Conservation (phyloP, 176 grass and related monocot genomes). For the Carex scoparia region DNA sequence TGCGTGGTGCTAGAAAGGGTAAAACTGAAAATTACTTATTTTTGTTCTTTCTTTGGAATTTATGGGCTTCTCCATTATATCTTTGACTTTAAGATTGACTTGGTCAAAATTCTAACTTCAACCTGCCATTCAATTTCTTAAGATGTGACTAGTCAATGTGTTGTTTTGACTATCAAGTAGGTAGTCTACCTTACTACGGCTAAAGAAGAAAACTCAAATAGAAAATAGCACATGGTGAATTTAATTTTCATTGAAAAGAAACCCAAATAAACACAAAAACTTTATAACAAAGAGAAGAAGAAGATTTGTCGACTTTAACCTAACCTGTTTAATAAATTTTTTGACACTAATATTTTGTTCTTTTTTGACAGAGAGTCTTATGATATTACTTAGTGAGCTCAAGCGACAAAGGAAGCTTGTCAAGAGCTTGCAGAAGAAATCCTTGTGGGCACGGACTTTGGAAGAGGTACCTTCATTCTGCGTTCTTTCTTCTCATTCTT, state of each 20-base stretch:
- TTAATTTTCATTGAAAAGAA: neutral
- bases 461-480: constrained; percentile 51
- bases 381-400: constrained; percentile 86
- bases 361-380: constrained; percentile 54
- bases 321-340: neutral
- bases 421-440: constrained; percentile 96
- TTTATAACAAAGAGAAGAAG: neutral
- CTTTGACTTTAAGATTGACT: constrained; percentile 25
- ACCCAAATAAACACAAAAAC: neutral
- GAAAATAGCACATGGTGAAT: neutral
- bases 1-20: constrained; percentile 62
- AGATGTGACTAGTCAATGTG: constrained; percentile 1
- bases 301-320: neutral
- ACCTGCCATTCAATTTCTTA: neutral
- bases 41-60: neutral
- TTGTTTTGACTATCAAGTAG: neutral
- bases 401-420: constrained; percentile 91
- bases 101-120: constrained; percentile 23
- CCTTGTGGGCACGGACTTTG: constrained; percentile 80
- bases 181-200: neutral
- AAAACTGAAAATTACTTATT: neutral
- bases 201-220: neutral
- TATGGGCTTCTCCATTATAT: neutral
- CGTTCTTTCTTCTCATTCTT: neutral
- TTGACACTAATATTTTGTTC: constrained; percentile 12